Base-by-base conservation (phyloP, 2,329 filamentous ascomycete genomes). In the Colletotrichum tanaceti region DNA sequence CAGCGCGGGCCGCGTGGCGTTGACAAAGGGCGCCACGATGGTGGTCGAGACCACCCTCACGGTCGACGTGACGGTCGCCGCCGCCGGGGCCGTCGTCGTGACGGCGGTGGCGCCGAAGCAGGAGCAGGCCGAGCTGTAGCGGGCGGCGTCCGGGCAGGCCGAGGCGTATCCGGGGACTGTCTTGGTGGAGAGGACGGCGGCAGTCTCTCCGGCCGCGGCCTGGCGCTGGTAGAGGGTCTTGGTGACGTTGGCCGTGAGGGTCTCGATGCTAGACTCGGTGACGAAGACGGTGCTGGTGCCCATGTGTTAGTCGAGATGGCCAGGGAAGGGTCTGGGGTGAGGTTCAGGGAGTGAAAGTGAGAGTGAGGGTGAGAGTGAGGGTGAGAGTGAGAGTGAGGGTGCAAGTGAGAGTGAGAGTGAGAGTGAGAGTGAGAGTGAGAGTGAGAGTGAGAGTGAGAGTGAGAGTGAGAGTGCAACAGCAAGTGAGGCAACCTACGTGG, bases 101-200 rank as follows among this genome's bases (percentile, higher is more conserved):
- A 46, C 46, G 6, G 47, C 69, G 3, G 63, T 68, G 46, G 75
- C 71, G 38, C 76, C 75, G 35, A 71, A 73, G 71, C 76, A 77
- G 0, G 72, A 73, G 70, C 76, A 77, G 7, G 75, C 76, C 65
- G 72, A 74, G 13, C 70, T 64, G 70, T 75, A 77, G 9, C 50
- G 52, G 22, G 60, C 70, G 0, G 61, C 44, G 44, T 70, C 58
- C 5, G 59, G 50, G 73, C 76, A 77, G 13, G 71, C 58, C 2
- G 71, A 70, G 6, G 76, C 76, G 62, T 77, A 77, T 28, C 49
- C 43, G 2, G 75, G 74, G 32, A 90, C 89, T 86, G 85, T 80
- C 71, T 76, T 88, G 73, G 73, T 90, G 67, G 88, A 86, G 71
- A 77, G 28, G 28, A 32, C 28, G 9, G 28, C 89, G 62, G 79